Conservation (phyloP, 768 basidiomycete genomes). For the Boletellus emodensis region DNA sequence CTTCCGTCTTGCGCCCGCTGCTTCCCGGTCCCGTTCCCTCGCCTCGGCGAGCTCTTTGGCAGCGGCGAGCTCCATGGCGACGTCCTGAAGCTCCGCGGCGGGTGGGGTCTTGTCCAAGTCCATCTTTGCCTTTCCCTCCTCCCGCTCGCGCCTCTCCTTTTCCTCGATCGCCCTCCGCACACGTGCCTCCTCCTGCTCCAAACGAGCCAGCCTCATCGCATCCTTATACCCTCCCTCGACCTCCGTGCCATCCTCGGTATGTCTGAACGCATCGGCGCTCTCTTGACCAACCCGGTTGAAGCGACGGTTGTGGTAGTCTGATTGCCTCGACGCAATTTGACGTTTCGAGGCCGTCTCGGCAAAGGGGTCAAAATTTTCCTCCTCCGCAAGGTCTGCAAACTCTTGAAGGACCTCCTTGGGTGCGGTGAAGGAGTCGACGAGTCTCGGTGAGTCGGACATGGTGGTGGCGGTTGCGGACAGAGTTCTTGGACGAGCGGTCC, state of each 20-base stretch:
- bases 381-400: constrained; percentile 90
- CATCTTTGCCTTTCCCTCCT: constrained; percentile 71
- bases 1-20: constrained; percentile 61
- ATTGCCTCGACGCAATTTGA: constrained; percentile 90
- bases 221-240: constrained; percentile 92
- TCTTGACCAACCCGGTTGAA: constrained; percentile 82
- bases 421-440: constrained; percentile 87
- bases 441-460: constrained; percentile 61
- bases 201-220: constrained; percentile 83
- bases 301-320: constrained; percentile 90
- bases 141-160: constrained; percentile 73
- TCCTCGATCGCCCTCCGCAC: constrained; percentile 85
- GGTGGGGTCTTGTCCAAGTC: constrained; percentile 93
- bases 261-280: constrained; percentile 74
- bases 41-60: constrained; percentile 36
- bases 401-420: constrained; percentile 93
- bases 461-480: constrained; percentile 10
- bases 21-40: constrained; percentile 36
- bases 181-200: constrained; percentile 91
- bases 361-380: constrained; percentile 88
- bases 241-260: constrained; percentile 61
- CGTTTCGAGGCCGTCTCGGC: constrained; percentile 90
- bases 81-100: constrained; percentile 70
- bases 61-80: constrained; percentile 63
- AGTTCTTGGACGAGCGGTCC: too few species aligned